Conservation (phyloP, 1,284 basidiomycete genomes). For the Pterulicium gracile region DNA sequence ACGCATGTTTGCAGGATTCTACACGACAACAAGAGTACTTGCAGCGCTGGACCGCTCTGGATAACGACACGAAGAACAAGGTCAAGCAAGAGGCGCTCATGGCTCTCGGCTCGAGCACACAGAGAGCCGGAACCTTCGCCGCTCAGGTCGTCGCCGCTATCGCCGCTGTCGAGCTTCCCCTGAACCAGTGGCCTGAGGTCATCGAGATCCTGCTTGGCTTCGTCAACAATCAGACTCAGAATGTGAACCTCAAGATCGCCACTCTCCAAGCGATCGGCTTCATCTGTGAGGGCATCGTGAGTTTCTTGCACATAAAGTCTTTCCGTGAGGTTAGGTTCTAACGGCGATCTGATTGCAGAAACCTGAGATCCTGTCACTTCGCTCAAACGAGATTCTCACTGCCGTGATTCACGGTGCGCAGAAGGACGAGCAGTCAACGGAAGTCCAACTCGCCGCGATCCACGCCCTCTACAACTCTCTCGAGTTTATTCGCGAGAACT, state of each 20-base stretch:
- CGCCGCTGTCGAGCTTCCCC: conserved; percentile 86
- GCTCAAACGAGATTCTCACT: conserved; percentile 96
- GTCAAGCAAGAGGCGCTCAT: conserved; percentile 85
- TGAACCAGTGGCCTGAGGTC: conserved; percentile 82
- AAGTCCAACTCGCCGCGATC: conserved; percentile 94
- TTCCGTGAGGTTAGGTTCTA: not conserved
- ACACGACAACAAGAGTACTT: conserved; percentile 69
- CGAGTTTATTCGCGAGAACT: conserved; percentile 96
- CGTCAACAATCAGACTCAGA: conserved; percentile 65
- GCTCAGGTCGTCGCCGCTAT: conserved; percentile 93
- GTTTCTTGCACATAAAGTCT: conserved; percentile 23
- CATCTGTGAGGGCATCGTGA: conserved; percentile 91
- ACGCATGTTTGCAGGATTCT: conserved; percentile 47
- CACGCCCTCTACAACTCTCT: conserved; percentile 92
- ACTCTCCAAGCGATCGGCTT: conserved; percentile 94
- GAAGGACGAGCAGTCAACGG: conserved; percentile 89
- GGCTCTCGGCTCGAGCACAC: conserved; percentile 67
- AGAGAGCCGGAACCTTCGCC: conserved; percentile 77
- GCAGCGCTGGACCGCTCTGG: conserved; percentile 74
- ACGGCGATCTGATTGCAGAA: conserved; percentile 39
- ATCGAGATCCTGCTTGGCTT: conserved; percentile 85
- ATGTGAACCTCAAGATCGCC: conserved; percentile 75
- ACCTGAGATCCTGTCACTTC: conserved; percentile 80
- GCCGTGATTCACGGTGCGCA: conserved; percentile 97
- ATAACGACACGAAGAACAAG: conserved; percentile 59